Conservation (phyloP, 2,329 filamentous ascomycete species). For the Neurospora crassa region DNA sequence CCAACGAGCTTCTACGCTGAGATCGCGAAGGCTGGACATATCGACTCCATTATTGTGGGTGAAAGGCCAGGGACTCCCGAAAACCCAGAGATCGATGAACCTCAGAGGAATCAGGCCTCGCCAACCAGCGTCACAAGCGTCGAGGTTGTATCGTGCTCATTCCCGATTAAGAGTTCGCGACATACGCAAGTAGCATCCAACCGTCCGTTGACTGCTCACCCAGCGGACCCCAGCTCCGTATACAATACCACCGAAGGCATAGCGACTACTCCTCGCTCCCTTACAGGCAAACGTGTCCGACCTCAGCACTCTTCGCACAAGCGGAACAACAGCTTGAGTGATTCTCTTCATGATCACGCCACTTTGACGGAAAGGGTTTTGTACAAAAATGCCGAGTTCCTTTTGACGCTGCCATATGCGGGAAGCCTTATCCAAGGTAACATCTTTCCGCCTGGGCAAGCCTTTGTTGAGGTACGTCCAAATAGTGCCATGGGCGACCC, state of each 20-base stretch:
- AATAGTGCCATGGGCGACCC: constrained; percentile 35
- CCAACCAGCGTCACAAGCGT: constrained; percentile 50
- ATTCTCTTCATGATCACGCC: constrained; percentile 66
- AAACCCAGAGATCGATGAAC: constrained; percentile 17
- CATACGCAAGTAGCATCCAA: constrained; percentile 28
- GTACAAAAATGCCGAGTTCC: constrained; percentile 45
- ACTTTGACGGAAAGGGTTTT: constrained; percentile 36
- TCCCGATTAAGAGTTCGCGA: constrained; percentile 43
- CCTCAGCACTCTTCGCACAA: constrained; percentile 53
- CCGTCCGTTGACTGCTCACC: constrained; percentile 43
- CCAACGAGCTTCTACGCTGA: constrained; percentile 36
- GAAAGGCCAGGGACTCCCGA: constrained; percentile 40
- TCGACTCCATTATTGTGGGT: constrained; percentile 36
- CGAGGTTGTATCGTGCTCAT: constrained; percentile 54
- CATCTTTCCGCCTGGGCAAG: constrained; percentile 70
- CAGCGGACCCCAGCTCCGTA: constrained; percentile 41
- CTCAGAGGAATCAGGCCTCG: constrained; percentile 33
- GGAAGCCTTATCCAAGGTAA: constrained; percentile 84
- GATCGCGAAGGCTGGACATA: constrained; percentile 34
- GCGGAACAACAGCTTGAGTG: constrained; percentile 77
- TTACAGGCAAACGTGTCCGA: constrained; percentile 50
- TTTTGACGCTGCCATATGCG: constrained; percentile 58
- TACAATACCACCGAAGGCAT: constrained; percentile 39
- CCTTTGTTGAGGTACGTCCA: constrained; percentile 62
- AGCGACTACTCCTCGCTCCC: constrained; percentile 47